Conservation (phyloP, 208 protist genomes). For the Phytomonas serpens region DNA sequence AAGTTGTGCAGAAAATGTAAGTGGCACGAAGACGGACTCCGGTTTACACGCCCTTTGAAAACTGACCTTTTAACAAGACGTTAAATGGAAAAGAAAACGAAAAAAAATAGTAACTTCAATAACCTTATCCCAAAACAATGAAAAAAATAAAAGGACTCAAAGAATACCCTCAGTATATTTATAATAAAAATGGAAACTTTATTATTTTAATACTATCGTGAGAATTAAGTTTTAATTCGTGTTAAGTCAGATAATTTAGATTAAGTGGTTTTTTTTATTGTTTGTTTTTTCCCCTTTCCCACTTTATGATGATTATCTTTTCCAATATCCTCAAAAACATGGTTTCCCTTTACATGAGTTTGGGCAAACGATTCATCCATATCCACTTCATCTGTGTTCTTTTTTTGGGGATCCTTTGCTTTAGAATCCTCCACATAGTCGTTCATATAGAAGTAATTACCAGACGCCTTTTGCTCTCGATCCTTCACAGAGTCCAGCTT, state of each 20-base stretch:
- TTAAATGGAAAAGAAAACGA: neutral
- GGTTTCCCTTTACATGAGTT: constrained; percentile 12
- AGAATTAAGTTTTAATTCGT: constrained; percentile 8
- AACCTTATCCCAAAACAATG: neutral
- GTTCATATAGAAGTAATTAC: constrained; percentile 98
- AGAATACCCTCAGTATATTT: neutral
- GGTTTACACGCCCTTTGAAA: neutral
- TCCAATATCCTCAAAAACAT: constrained; percentile 13
- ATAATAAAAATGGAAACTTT: constrained; percentile 5
- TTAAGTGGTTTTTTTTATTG: constrained; percentile 4
- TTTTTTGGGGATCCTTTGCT: constrained; percentile 26
- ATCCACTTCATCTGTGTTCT: constrained; percentile 93
- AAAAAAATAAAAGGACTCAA: neutral
- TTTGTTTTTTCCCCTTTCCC: constrained; percentile 5
- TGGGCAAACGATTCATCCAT: constrained; percentile 15
- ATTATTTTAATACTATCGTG: constrained; percentile 9
- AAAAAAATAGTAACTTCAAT: neutral
- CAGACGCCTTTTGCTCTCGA: constrained; percentile 95
- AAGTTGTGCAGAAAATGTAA: constrained; percentile 10
- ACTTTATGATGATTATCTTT: constrained; percentile 9
- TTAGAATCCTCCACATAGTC: constrained; percentile 40
- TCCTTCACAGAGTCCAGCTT: constrained; percentile 98
- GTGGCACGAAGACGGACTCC: constrained; percentile 1
- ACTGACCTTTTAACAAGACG: neutral
- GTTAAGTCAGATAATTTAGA: constrained; percentile 13